Conservation (phyloP, 192 early-diverging fungal species). For the Backusella morwellensis region DNA sequence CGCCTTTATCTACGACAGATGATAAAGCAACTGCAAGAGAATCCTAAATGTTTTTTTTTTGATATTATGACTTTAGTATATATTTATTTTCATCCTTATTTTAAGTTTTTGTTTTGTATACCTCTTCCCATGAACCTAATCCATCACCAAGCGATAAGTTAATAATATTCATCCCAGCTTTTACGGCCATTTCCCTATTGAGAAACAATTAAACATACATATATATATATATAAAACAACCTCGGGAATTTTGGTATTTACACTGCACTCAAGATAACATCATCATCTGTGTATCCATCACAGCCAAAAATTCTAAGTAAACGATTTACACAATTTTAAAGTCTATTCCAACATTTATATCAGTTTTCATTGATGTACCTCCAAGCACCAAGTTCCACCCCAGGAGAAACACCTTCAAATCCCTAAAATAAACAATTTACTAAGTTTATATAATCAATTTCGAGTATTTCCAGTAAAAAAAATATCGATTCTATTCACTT, state of each 20-base stretch:
- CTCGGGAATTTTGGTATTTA: not conserved
- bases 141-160: conserved; percentile 80
- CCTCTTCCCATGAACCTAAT: conserved; percentile 52
- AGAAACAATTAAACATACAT: not conserved
- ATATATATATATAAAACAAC: no score
- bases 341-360: not conserved
- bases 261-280: conserved; percentile 53
- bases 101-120: not conserved
- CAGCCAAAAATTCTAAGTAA: conserved; percentile 72
- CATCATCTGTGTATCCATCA: conserved; percentile 60
- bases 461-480: not conserved
- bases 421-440: conserved; percentile 14
- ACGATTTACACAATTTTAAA: not conserved
- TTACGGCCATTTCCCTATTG: conserved; percentile 16
- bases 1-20: conserved; percentile 2
- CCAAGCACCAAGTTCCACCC: conserved; percentile 69
- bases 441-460: conserved; percentile 12
- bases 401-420: conserved; percentile 61
- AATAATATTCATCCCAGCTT: conserved; percentile 69
- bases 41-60: conserved; percentile 7
- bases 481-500: not conserved
- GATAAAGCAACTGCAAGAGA: conserved; percentile 16
- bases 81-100: not conserved
- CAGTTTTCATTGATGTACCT: conserved; percentile 37
- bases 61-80: not conserved